Evolutionary conservation across 2,329 filamentous ascomycete species (phyloP), one percentile per base, ranked within the genome.

Genomic region (Coniosporium uncinatum): DNA sequence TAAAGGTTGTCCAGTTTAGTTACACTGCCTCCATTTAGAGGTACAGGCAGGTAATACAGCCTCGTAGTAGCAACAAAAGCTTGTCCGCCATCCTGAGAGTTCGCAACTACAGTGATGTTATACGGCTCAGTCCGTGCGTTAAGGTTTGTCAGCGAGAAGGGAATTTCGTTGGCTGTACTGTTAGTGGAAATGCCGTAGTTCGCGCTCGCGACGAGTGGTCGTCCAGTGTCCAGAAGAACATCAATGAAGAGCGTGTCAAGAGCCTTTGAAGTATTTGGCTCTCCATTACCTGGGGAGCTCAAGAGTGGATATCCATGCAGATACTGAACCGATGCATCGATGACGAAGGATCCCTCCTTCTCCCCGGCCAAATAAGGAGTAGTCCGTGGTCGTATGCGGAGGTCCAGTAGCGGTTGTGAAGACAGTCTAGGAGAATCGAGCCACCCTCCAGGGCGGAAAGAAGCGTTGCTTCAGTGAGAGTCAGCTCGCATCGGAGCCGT

Each of bases 391-490:
- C 62, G 59, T n/a, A 74, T 44, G n/a, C 56, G 57, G 3, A 74
- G 46, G 46, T 69, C 57, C 14, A 75, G 55, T 32, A 70, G 47
- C 4, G 61, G 59, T n/a, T 49, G 49, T 3, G 52, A 36, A 17
- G 64, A 64, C 18, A 43, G 46, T 5, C 45, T 27, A 11, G 73
- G 71, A 22, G 62, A 56, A 5, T 61, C 47, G 5, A 76, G 59
- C 52, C 61, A 59, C 17, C 73, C 73, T 24, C 69, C 70, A 1
- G 71, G 73, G 46, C 73, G 54, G 46, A 70, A 65, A 1, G 69
- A 65, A 4, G 63, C 58, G 42, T 70, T 66, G 37, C 70, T 71
- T n/a, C n/a, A n/a, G n/a, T n/a, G n/a, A n/a, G n/a, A n/a, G n/a
- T n/a, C n/a, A n/a, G n/a, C n/a, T n/a, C n/a, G n/a, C n/a, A n/a